A percentile compares a stretch with the other conserved stretches of the same genome.
These are phyloP conservation scores for Orbilia blumenaviensis DNA, from an alignment of 2,329 filamentous ascomycete species.

Conservation along the genomic window DNA sequence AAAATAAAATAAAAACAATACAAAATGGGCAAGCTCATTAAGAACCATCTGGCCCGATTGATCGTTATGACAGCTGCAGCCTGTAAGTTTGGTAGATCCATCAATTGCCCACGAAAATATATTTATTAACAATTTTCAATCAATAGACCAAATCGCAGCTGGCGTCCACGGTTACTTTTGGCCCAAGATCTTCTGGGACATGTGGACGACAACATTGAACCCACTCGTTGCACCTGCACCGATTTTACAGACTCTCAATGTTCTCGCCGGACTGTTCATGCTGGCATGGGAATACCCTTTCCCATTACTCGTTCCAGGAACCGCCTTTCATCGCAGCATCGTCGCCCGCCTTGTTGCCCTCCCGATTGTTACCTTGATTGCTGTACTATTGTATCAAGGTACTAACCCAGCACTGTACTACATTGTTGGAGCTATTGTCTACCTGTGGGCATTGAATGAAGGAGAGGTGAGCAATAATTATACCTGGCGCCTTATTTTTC, in stretches of 20 bases:
- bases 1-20: constrained; percentile 33
- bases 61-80: constrained; percentile 84
- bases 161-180: constrained; percentile 91
- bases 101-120: constrained; percentile 25
- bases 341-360: constrained; percentile 84
- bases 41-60: constrained; percentile 98
- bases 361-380: constrained; percentile 77
- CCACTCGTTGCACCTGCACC: constrained; percentile 86
- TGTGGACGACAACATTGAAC: constrained; percentile 89
- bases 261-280: constrained; percentile 79
- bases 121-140: constrained; percentile 44
- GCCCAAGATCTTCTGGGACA: constrained; percentile 99
- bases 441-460: constrained; percentile 97
- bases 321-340: constrained; percentile 82
- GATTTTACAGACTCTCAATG: constrained; percentile 86
- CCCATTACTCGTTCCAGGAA: constrained; percentile 74
- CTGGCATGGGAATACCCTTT: constrained; percentile 93
- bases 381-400: constrained; percentile 85
- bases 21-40: constrained; percentile 94
- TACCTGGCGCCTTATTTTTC: background rate
- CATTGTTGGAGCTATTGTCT: constrained; percentile 81
- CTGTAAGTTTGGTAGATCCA: constrained; percentile 60
- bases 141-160: constrained; percentile 82
- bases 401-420: constrained; percentile 95
- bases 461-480: constrained; percentile 79